Evolutionary conservation across 306 rosid genomes (phyloP), one percentile per base, ranked within the genome.

Genomic region (Begonia masoniana): DNA sequence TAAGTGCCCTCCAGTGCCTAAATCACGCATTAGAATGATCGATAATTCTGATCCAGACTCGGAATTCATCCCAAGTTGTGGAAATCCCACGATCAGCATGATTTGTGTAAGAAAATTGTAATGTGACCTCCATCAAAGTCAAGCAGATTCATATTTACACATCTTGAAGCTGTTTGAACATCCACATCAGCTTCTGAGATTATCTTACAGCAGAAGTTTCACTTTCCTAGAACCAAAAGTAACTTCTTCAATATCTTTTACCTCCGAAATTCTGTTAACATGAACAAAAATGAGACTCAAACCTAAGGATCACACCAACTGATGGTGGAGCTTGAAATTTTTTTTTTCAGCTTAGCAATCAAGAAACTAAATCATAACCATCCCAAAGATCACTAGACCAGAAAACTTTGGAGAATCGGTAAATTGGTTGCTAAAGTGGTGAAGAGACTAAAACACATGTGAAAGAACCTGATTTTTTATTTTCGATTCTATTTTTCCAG

Each of bases 401-500:
- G 71, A 63, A 71, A 15, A 61, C 47, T 43, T 43, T 1, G 47
- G 10, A 43, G 12, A 51, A 52, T 58, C 58, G 43, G 45, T 51
- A 52, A 61, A 52, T 51, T 51, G 50, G 58, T 51, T 46, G 45
- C 58, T 70, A 67, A 48, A 69, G 60, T 59, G 47, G 47, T 12
- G 21, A 11, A 47, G 54, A 21, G 51, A 49, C 55, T 49, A 17
- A 47, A 19, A 57, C 56, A 52, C 70, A n/a, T n/a, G 70, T 59
- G 23, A 69, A 49, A 17, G 64, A 58, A 68, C 57, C 51, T 54
- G 74, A 69, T 77, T 67, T 63, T 16, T 51, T 51, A 52, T 59
- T 64, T 63, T 55, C 67, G 7, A 31, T 31, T 31, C 9, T 4
- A 31, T 31, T 7, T 31, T 50, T 63, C 58, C 59, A 13, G 56